These are phyloP conservation scores for Talaromyces sp. DNA, from an alignment of 2,329 filamentous ascomycete genomes.

Conservation along the genomic window DNA sequence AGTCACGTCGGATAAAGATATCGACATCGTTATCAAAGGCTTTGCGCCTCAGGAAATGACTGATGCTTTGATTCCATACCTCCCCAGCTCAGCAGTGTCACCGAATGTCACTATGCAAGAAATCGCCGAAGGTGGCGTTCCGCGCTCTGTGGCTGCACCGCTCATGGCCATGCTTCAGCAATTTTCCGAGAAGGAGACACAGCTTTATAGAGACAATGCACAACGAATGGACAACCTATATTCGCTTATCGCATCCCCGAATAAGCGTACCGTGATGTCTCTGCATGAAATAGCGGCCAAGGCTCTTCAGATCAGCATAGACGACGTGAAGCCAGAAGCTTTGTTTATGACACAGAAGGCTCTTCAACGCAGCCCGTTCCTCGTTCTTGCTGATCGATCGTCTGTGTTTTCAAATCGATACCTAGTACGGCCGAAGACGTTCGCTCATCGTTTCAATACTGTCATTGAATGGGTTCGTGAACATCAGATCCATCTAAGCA, in stretches of 20 bases:
- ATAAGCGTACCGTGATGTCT: conserved; percentile 31
- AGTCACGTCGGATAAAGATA: conserved; percentile 31
- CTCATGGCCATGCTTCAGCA: conserved; percentile 34
- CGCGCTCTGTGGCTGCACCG: conserved; percentile 34
- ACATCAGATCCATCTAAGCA: conserved; percentile 38
- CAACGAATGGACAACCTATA: conserved; percentile 36
- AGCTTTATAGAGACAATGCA: conserved; percentile 35
- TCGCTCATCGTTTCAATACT: conserved; percentile 47
- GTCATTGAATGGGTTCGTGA: conserved; percentile 57
- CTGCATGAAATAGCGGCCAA: conserved; percentile 38
- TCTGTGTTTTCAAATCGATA: conserved; percentile 38
- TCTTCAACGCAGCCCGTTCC: conserved; percentile 30
- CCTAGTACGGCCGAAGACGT: conserved; percentile 51
- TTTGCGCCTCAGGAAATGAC: conserved; percentile 48
- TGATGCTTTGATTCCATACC: conserved; percentile 47
- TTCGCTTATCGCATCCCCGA: conserved; percentile 36
- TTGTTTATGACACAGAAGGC: conserved; percentile 37
- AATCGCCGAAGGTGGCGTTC: conserved; percentile 41
- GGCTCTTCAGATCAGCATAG: conserved; percentile 30
- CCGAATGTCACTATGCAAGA: conserved; percentile 31
- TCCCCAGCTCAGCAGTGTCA: conserved; percentile 41
- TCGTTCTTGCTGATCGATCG: conserved; percentile 33
- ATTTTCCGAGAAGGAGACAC: conserved; percentile 33
- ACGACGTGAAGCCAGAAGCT: conserved; percentile 30
- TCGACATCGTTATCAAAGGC: conserved; percentile 50